These are phyloP conservation scores for Suillus americanus DNA, from an alignment of 768 basidiomycete species.

Conservation along the genomic window DNA sequence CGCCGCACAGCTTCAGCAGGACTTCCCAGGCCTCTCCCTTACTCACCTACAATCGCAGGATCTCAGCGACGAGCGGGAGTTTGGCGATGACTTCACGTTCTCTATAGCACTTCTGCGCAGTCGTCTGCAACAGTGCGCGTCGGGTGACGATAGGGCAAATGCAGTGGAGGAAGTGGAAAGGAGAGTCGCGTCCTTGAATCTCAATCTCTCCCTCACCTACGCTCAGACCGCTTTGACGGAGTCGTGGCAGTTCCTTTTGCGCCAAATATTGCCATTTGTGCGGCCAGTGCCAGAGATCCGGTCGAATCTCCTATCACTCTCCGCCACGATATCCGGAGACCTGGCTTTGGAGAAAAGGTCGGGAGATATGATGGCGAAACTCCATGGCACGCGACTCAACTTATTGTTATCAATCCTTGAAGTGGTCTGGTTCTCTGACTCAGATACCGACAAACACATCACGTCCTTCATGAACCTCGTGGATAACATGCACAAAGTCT, in stretches of 20 bases:
- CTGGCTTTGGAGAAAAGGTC: constrained; percentile 67
- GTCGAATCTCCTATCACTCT: constrained; percentile 59
- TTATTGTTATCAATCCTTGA: constrained; percentile 80
- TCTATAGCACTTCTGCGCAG: constrained; percentile 56
- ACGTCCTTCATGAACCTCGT: constrained; percentile 62
- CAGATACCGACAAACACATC: constrained; percentile 54
- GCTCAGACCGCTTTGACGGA: constrained; percentile 72
- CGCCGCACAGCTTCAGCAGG: constrained; percentile 42
- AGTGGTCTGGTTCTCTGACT: constrained; percentile 68
- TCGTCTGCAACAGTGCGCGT: constrained; percentile 48
- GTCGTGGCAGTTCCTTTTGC: constrained; percentile 75
- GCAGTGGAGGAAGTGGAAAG: constrained; percentile 52
- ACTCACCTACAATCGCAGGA: constrained; percentile 64
- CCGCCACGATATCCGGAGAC: constrained; percentile 61
- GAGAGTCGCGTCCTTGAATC: constrained; percentile 71
- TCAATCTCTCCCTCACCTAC: constrained; percentile 84
- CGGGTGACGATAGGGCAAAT: constrained; percentile 40
- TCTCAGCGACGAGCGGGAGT: constrained; percentile 67
- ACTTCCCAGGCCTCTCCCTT: constrained; percentile 62
- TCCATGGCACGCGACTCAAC: constrained; percentile 74
- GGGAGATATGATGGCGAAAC: constrained; percentile 83
- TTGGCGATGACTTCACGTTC: constrained; percentile 80
- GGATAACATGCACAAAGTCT: constrained; percentile 58
- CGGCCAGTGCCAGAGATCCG: constrained; percentile 49
- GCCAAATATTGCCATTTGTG: constrained; percentile 61